phyloP scores from a whole-genome alignment of 176 grass and related monocot genomes.

The Phragmites australis region DNA sequence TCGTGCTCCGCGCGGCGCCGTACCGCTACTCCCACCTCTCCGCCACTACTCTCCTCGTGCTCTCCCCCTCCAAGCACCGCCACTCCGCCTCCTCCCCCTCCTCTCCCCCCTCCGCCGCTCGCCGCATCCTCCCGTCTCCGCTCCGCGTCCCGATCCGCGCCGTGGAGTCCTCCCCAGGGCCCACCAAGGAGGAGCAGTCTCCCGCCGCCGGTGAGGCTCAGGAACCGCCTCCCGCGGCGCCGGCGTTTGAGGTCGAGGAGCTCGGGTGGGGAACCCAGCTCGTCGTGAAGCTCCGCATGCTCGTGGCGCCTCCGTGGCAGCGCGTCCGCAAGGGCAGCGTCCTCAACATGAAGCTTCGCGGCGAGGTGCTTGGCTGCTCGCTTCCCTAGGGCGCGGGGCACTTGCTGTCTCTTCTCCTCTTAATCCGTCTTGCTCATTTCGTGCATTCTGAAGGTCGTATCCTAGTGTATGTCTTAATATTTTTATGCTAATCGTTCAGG shows the following conservation, averaged over 20 bases:
- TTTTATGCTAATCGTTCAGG: neutral
- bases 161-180: slow-evolving; percentile 48
- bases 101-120: neutral
- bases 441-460: slow-evolving; percentile 21
- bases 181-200: slow-evolving; percentile 48
- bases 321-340: slow-evolving; percentile 81
- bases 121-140: slow-evolving; percentile 35
- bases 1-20: slow-evolving; percentile 52
- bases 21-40: slow-evolving; percentile 43
- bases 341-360: slow-evolving; percentile 79
- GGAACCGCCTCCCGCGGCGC: slow-evolving; percentile 31
- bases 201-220: slow-evolving; percentile 21
- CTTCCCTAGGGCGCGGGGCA: neutral
- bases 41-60: slow-evolving; percentile 20
- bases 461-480: neutral
- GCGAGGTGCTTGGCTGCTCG: slow-evolving; percentile 62
- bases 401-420: neutral
- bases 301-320: slow-evolving; percentile 80
- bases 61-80: slow-evolving; percentile 30
- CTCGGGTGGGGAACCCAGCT: slow-evolving; percentile 62
- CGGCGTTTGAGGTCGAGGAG: slow-evolving; percentile 47
- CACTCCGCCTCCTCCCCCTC: slow-evolving; percentile 25
- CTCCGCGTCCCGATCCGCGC: slow-evolving; percentile 46
- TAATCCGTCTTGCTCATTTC: slow-evolving; percentile 16
- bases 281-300: slow-evolving; percentile 68